Evolutionary conservation across 176 grass and related monocot species (phyloP), one percentile per base, ranked within the genome.

Genomic region (Canna indica): DNA sequence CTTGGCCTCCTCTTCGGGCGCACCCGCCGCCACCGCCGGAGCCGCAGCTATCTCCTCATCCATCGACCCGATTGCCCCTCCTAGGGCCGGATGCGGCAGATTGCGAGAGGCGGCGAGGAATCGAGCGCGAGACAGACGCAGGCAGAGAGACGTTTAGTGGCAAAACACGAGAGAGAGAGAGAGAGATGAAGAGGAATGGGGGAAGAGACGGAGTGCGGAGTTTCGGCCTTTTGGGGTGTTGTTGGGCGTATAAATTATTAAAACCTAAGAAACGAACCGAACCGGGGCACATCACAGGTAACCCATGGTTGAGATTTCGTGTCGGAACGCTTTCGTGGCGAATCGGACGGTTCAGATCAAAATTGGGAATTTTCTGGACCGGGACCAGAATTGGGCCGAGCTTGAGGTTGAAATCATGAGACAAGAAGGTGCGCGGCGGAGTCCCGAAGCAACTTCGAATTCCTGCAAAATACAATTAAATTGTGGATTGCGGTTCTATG

Each of bases 61-160:
- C 34, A 12, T 54, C 38, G 46, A 78, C 47, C 52, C 59, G 82
- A 85, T 81, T 68, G 33, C 68, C 42, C 26, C 11, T 70, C 18
- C 68, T 12, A 66, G 7, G 34, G 27, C 26, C 7, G 63, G 32
- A 41, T 38, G 63, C 8, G 34, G 8, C 34, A 39, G 63, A 66
- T 66, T 25, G 63, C 63, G 22, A 66, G 63, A 66, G 20, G 35
- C 63, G 34, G 63, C 20, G 63, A 66, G 20, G 35, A 66, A 66
- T 66, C 35, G 34, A 4, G 20, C 63, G 22, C 35, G 9, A 6
- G 34, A 26, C 5, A 32, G 28, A 16, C 28, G 13, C 41, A 44
- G 3, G 13, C 9, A 44, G 41, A 44, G 41, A 44, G 41, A 11
- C 41, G 41, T 44, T 4, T 7, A 44, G 41, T 44, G 41, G 41